phyloP scores from a whole-genome alignment of 1,139 yeast genomes.

The Geotrichum histeridarum region DNA sequence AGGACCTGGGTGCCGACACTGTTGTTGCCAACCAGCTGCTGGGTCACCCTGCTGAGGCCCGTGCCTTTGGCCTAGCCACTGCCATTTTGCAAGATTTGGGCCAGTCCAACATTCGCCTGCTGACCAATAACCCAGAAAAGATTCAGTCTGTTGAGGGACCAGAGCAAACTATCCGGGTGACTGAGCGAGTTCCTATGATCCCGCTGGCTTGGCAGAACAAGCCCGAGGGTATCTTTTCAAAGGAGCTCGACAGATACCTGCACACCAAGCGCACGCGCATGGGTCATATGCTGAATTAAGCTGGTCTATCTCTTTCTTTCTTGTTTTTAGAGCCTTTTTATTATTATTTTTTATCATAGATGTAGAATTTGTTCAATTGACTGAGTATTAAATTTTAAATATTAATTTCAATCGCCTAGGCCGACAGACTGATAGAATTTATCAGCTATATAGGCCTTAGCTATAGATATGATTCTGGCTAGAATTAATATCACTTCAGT shows the following conservation, averaged over 20 bases:
- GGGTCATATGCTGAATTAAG: constrained; percentile 75
- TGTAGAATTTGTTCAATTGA: too few relatives aligned
- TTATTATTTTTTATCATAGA: neutral
- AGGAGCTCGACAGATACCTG: constrained; percentile 86
- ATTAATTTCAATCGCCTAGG: too few relatives aligned
- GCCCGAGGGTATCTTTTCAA: constrained; percentile 64
- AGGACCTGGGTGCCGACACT: constrained; percentile 97
- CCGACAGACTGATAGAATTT: too few relatives aligned
- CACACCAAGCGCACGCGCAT: constrained; percentile 91
- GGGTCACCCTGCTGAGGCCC: constrained; percentile 94
- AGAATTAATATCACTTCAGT: too few relatives aligned
- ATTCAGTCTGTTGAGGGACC: constrained; percentile 90
- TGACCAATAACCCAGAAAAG: constrained; percentile 96
- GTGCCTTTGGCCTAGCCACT: constrained; percentile 89
- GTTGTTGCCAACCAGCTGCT: constrained; percentile 90
- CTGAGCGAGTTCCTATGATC: constrained; percentile 91
- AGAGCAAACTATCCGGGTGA: constrained; percentile 61
- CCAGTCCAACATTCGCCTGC: constrained; percentile 60
- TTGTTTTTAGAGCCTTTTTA: neutral
- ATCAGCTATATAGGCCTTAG: too few relatives aligned
- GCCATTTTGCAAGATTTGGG: constrained; percentile 86
- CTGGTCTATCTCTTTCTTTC: neutral
- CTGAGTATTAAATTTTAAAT: too few relatives aligned
- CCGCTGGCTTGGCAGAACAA: constrained; percentile 83
- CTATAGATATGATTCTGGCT: too few relatives aligned